phyloP scores from a whole-genome alignment of 495 filamentous ascomycete genomes.

The Penicillium herquei region DNA sequence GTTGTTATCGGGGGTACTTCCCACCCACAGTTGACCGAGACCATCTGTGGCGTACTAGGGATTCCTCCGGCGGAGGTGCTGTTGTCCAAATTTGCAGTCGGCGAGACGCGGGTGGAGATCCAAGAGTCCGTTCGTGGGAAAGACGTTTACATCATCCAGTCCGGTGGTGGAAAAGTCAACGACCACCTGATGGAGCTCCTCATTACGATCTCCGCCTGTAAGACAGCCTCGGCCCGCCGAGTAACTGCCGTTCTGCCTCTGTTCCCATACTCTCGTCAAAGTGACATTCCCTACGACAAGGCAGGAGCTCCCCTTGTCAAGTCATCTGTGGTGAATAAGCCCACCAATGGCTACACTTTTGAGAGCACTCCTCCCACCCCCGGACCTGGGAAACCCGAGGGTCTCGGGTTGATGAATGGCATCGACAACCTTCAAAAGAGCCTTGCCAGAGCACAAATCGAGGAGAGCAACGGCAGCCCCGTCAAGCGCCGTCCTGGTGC shows the following conservation, averaged over 20 bases:
- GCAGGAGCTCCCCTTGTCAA: constrained; percentile 81
- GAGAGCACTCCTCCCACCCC: constrained; percentile 90
- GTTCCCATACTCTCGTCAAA: constrained; percentile 94
- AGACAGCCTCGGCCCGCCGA: constrained; percentile 86
- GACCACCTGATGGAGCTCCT: constrained; percentile 94
- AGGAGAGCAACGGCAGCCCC: constrained; percentile 49
- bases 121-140: constrained; percentile 94
- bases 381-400: constrained; percentile 62
- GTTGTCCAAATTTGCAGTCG: constrained; percentile 87
- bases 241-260: constrained; percentile 93
- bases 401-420: constrained; percentile 60
- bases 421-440: constrained; percentile 62
- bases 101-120: constrained; percentile 94
- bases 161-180: constrained; percentile 85
- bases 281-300: constrained; percentile 95
- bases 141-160: constrained; percentile 97
- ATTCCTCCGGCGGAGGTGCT: constrained; percentile 79
- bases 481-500: constrained; percentile 28
- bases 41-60: constrained; percentile 81
- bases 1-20: constrained; percentile 91
- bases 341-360: constrained; percentile 75
- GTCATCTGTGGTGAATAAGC: constrained; percentile 50
- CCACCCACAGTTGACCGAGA: constrained; percentile 82
- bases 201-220: constrained; percentile 95
- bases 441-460: constrained; percentile 59